A percentile compares a stretch with the other conserved stretches of the same genome.
Evolutionary conservation across 768 basidiomycete species (phyloP).

Genomic region (Xerocomellus intermedius): DNA sequence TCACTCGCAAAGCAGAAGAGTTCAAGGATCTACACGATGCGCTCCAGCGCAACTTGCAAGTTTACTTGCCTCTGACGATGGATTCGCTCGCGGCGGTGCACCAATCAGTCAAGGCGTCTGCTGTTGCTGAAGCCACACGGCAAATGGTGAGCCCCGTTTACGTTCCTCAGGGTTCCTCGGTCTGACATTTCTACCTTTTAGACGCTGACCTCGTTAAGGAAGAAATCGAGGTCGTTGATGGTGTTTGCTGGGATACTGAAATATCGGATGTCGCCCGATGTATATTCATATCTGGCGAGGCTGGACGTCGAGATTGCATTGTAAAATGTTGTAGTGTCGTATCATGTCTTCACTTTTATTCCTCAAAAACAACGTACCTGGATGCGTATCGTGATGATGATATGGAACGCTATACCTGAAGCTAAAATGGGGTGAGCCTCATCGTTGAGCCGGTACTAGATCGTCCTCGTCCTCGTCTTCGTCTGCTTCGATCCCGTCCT

Average conservation of each 20-base stretch:
- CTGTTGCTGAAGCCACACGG: constrained; percentile 69
- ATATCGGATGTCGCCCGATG: constrained; percentile 87
- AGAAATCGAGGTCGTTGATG: constrained; percentile 83
- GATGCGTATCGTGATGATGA: not conserved
- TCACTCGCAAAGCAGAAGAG: constrained; percentile 83
- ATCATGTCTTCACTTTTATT: not conserved
- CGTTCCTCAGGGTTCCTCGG: constrained; percentile 10
- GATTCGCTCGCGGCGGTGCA: constrained; percentile 84
- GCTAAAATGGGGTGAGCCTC: not conserved
- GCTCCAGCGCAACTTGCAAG: constrained; percentile 85
- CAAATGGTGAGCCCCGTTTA: constrained; percentile 57
- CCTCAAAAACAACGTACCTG: constrained; percentile 20
- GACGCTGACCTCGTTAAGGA: constrained; percentile 67
- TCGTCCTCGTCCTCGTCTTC: constrained; percentile 22
- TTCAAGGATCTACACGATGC: constrained; percentile 86
- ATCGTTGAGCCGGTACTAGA: constrained; percentile 32
- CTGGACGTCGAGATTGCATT: constrained; percentile 85
- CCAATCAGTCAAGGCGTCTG: constrained; percentile 68
- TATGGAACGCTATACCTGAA: not conserved
- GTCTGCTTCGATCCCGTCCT: constrained; percentile 26
- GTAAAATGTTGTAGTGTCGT: constrained; percentile 27
- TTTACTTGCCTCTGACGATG: constrained; percentile 89
- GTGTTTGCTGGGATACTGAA: constrained; percentile 86
- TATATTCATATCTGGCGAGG: constrained; percentile 84
- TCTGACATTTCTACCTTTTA: constrained; percentile 26